phyloP scores from a whole-genome alignment of 129 eudicot genomes.

The Flaveria sonorensis region DNA sequence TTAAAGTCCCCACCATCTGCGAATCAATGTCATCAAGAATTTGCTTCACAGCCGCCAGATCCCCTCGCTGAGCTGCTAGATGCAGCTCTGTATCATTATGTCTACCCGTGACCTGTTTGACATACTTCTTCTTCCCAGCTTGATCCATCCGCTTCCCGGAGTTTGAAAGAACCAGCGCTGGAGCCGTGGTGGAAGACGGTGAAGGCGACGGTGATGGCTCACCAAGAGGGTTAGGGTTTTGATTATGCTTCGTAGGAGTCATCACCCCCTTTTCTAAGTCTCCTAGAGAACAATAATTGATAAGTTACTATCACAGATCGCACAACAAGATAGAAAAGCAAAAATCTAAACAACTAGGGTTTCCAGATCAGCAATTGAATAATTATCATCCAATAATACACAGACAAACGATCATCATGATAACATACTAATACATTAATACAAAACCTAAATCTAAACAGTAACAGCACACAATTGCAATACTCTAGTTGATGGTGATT shows the following conservation, averaged over 20 bases:
- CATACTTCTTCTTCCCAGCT: slow-evolving; percentile 78
- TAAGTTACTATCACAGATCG: slow-evolving; percentile 5
- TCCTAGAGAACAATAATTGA: slow-evolving; percentile 13
- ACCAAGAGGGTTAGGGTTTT: slow-evolving; percentile 28
- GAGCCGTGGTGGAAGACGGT: slow-evolving; percentile 63
- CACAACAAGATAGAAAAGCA: background rate
- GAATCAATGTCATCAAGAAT: slow-evolving; percentile 62
- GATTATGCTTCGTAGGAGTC: slow-evolving; percentile 37
- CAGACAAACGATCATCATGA: background rate
- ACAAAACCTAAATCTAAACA: background rate
- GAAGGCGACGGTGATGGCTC: slow-evolving; percentile 66
- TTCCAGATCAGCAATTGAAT: background rate
- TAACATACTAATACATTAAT: background rate
- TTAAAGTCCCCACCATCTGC: slow-evolving; percentile 62
- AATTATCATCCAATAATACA: no score
- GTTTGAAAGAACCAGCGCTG: slow-evolving; percentile 72
- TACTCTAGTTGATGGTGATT: slow-evolving; percentile 41
- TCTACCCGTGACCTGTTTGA: slow-evolving; percentile 79
- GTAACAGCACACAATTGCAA: background rate
- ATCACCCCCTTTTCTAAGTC: slow-evolving; percentile 49
- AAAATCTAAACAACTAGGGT: background rate
- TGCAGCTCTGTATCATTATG: slow-evolving; percentile 84
- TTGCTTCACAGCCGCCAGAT: slow-evolving; percentile 68
- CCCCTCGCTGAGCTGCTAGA: slow-evolving; percentile 77
- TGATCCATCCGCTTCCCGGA: slow-evolving; percentile 86